Evolutionary conservation across 805 yeast species (phyloP), one percentile per base, ranked within the genome.

Genomic region (Metschnikowia vanudenii): DNA sequence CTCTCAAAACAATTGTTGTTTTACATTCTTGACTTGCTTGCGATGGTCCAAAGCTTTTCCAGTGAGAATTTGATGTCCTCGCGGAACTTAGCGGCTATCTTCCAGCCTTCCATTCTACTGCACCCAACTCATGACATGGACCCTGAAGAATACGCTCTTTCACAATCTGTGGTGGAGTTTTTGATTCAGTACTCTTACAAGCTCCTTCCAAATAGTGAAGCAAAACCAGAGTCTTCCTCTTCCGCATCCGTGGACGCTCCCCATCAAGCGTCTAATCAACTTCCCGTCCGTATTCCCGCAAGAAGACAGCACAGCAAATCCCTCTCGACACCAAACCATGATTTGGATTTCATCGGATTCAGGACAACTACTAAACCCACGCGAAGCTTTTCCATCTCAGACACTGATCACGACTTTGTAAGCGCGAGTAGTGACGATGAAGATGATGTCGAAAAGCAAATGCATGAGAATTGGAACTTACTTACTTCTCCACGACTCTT

Each of bases 51-150:
- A 36, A 80, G 85, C 49, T 84, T 86, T 58, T 77, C 95, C 13
- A 79, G 78, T 41, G 80, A 80, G 49, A 94, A 91, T 63, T 72
- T 88, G 53, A 94, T 94, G 99, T 82, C 97, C 1, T 88, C 96
- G 1, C 80, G 89, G 57, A 94, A 94, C 62, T 71, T 94, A 53
- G 96, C 98, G 1, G 96, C 98, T 1, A 88, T 94, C 47, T 94
- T 94, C 70, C 99, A 94, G 68, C 98, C 99, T 3, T 87, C 96
- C n/a, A 82, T 94, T 14, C 72, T 94, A 43, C 86, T 96, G 9
- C 98, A 92, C 64, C 96, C 97, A 4, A 79, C 77, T 54, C 97
- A 94, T 64, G 97, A 91, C 61, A 80, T 92, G 83, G 80, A 85
- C 35, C 97, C 97, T 1, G 88, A 82, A 28, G 97, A 94, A 65